phyloP scores from a whole-genome alignment of 116 monocot genomes.

The Iris pallida region DNA sequence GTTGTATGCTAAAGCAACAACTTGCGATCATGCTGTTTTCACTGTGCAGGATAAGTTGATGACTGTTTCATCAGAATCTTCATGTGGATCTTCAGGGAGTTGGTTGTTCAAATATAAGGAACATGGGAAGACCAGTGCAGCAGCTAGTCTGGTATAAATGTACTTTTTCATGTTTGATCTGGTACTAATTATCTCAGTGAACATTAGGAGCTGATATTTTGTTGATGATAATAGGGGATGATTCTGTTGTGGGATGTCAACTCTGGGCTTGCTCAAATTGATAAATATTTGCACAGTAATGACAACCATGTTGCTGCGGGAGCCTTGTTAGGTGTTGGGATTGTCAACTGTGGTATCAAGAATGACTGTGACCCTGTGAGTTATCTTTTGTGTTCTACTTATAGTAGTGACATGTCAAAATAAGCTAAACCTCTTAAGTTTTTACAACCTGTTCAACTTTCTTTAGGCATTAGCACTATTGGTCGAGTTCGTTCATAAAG shows the following conservation, averaged over 20 bases:
- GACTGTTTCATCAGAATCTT: slow-evolving; percentile 66
- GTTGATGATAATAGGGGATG: slow-evolving; percentile 54
- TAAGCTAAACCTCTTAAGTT: no score
- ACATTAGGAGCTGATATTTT: not conserved
- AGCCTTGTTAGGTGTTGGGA: slow-evolving; percentile 86
- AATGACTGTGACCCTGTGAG: slow-evolving; percentile 92
- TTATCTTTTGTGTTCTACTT: not conserved
- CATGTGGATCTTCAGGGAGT: slow-evolving; percentile 52
- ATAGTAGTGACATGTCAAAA: no score
- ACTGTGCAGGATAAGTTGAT: slow-evolving; percentile 81
- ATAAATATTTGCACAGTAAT: slow-evolving; percentile 81
- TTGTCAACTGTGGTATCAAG: slow-evolving; percentile 83
- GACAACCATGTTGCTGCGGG: slow-evolving; percentile 91
- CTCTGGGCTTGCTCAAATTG: slow-evolving; percentile 84
- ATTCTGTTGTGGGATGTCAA: slow-evolving; percentile 93
- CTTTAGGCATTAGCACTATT: slow-evolving; percentile 80
- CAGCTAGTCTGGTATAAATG: slow-evolving; percentile 75
- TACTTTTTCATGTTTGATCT: not conserved
- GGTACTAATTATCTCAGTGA: not conserved
- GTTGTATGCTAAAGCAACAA: not conserved
- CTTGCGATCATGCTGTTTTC: not conserved
- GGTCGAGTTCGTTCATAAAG: slow-evolving; percentile 65
- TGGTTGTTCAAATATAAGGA: slow-evolving; percentile 97
- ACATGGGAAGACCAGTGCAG: slow-evolving; percentile 93
- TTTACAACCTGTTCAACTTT: not conserved